Evolutionary conservation across 805 yeast species (phyloP).

Genomic region (Metschnikowia orientalis): DNA sequence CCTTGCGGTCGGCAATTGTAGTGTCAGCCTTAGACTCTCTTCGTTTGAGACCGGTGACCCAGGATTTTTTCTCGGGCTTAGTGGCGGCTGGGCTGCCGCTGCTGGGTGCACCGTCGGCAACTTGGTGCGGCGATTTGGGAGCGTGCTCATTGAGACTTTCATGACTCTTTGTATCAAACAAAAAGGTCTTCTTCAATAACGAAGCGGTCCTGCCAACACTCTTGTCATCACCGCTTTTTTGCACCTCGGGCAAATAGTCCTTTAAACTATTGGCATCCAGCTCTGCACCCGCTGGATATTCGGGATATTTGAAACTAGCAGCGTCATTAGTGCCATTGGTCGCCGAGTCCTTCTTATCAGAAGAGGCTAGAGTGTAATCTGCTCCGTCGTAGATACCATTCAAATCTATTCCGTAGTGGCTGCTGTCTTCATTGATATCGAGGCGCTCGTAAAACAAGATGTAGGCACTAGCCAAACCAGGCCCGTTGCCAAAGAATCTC

Average conservation of each 20-base stretch:
- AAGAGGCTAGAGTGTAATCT: constrained; percentile 22
- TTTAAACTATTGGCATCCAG: constrained; percentile 4
- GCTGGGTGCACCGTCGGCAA: constrained; percentile 1
- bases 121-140: constrained; percentile 6
- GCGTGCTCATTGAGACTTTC: constrained; percentile 10
- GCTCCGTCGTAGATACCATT: constrained; percentile 69
- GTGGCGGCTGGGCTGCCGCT: constrained; percentile 2
- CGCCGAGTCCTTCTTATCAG: constrained; percentile 1
- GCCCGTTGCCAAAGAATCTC: constrained; percentile 82
- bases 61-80: constrained; percentile 32
- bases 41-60: constrained; percentile 38
- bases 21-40: constrained; percentile 23
- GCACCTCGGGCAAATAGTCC: constrained; percentile 2
- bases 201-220: constrained; percentile 13
- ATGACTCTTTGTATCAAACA: constrained; percentile 20
- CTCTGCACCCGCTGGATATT: constrained; percentile 3
- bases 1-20: constrained; percentile 17
- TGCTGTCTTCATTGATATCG: constrained; percentile 36
- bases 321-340: constrained; percentile 1
- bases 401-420: constrained; percentile 53
- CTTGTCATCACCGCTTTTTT: constrained; percentile 1
- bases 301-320: constrained; percentile 1
- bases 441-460: constrained; percentile 66
- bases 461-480: constrained; percentile 88
- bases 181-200: constrained; percentile 31